Evolutionary conservation across 192 early-diverging fungal genomes (phyloP).

Genomic region (Irineochytrium annulatum): DNA sequence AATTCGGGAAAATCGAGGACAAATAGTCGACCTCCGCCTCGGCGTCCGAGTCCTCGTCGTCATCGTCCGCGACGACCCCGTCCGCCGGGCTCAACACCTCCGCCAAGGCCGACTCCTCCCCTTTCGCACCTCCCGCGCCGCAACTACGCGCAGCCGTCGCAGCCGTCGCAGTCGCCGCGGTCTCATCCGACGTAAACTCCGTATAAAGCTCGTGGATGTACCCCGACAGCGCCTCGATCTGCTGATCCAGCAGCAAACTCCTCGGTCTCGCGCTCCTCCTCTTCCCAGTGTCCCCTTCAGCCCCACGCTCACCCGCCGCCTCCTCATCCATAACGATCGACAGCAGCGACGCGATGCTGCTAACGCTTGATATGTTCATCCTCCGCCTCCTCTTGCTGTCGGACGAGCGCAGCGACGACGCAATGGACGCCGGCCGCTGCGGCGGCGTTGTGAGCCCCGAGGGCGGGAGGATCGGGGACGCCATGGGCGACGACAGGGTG

Average conservation of each 20-base stretch:
- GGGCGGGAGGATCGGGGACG: background rate
- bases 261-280: background rate
- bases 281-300: no score
- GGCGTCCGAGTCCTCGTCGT: background rate
- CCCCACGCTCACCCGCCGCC: no score
- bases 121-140: background rate
- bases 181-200: background rate
- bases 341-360: no score
- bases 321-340: no score
- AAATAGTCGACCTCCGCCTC: constrained; percentile 3
- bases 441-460: background rate
- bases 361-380: no score
- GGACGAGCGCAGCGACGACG: no score
- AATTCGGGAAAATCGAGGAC: constrained; percentile 6
- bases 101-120: background rate
- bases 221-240: background rate
- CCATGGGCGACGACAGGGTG: background rate
- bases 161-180: background rate
- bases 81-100: background rate
- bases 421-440: background rate
- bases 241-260: background rate
- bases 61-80: background rate
- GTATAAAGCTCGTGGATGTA: constrained; percentile 4
- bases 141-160: no score
- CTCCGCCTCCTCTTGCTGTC: background rate